These are phyloP conservation scores for Cladosporium sp. DNA, from an alignment of 2,329 filamentous ascomycete genomes.

Conservation along the genomic window DNA sequence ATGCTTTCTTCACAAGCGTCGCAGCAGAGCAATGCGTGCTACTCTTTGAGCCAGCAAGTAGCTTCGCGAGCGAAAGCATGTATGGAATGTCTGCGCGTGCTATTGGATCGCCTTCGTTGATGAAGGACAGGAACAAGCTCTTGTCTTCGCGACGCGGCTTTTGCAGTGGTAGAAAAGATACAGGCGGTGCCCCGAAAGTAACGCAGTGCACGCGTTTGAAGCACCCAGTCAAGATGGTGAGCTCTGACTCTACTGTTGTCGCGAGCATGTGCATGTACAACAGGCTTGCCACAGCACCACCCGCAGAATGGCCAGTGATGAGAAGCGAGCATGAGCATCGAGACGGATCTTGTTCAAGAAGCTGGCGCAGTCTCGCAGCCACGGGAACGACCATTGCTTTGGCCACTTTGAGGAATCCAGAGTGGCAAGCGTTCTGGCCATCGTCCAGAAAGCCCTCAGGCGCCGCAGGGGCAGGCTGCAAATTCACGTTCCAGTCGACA, in stretches of 20 bases:
- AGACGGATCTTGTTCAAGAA: conserved; percentile 70
- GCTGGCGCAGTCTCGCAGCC: conserved; percentile 65
- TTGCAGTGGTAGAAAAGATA: conserved; percentile 68
- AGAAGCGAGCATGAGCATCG: conserved; percentile 69
- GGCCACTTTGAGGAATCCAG: conserved; percentile 76
- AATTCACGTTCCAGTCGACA: conserved; percentile 84
- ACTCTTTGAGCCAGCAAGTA: conserved; percentile 56
- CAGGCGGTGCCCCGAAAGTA: conserved; percentile 80
- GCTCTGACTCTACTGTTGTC: conserved; percentile 62
- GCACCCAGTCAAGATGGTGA: conserved; percentile 65
- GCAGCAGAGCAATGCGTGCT: not conserved
- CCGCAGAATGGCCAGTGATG: conserved; percentile 84
- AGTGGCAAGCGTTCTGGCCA: conserved; percentile 72
- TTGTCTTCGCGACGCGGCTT: conserved; percentile 59
- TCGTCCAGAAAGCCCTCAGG: conserved; percentile 76
- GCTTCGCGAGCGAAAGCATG: conserved; percentile 67
- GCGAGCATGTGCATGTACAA: conserved; percentile 81
- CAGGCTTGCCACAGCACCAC: conserved; percentile 77
- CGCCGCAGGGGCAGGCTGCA: conserved; percentile 66
- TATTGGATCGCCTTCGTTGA: conserved; percentile 86
- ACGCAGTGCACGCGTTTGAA: conserved; percentile 83
- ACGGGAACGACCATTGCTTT: conserved; percentile 73
- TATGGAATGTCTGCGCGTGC: conserved; percentile 75
- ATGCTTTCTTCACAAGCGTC: conserved; percentile 21
- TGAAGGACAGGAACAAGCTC: conserved; percentile 74